Percentiles rank a stretch among this genome's conserved stretches.
Conservation (phyloP, 2,329 filamentous ascomycete species). For the Neofusicoccum sp. region DNA sequence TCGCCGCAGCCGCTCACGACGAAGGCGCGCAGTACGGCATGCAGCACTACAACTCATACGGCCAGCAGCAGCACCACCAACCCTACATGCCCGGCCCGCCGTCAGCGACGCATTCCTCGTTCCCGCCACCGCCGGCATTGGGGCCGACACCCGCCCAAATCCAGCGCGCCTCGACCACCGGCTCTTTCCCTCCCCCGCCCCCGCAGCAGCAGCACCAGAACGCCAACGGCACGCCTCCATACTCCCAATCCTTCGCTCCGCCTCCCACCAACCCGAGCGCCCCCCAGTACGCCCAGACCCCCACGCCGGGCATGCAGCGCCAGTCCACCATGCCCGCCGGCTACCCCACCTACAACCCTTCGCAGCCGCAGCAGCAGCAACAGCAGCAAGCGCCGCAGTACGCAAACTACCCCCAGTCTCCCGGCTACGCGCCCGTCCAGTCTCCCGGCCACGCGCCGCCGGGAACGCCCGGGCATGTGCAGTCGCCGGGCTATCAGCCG, state of each 20-base stretch:
- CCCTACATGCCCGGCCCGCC: conserved; percentile 45
- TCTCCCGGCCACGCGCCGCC: conserved; percentile 23
- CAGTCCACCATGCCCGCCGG: conserved; percentile 30
- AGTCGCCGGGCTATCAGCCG: conserved; percentile 33
- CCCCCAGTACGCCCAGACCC: conserved; percentile 24
- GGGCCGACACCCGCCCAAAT: conserved; percentile 26
- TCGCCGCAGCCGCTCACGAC: conserved; percentile 39
- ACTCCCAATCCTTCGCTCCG: conserved; percentile 37
- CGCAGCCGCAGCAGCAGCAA: conserved; percentile 30
- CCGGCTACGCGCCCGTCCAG: conserved; percentile 28
- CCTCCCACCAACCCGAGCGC: conserved; percentile 31
- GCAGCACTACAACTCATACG: conserved; percentile 30
- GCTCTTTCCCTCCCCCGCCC: conserved; percentile 35
- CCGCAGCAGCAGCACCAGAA: conserved; percentile 14
- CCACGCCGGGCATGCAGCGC: conserved; percentile 27
- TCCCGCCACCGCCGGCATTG: conserved; percentile 26
- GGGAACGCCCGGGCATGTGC: conserved; percentile 18
- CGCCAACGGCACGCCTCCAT: conserved; percentile 21
- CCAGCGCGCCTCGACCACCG: conserved; percentile 34
- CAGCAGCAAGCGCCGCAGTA: conserved; percentile 35
- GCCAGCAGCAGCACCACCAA: conserved; percentile 33
- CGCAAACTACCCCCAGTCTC: conserved; percentile 37
- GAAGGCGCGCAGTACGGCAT: conserved; percentile 32
- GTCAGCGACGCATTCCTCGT: conserved; percentile 30
- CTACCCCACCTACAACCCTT: conserved; percentile 17